Evolutionary conservation across 768 basidiomycete genomes (phyloP), one percentile per base, ranked within the genome.

Genomic region (Mycena filopes): DNA sequence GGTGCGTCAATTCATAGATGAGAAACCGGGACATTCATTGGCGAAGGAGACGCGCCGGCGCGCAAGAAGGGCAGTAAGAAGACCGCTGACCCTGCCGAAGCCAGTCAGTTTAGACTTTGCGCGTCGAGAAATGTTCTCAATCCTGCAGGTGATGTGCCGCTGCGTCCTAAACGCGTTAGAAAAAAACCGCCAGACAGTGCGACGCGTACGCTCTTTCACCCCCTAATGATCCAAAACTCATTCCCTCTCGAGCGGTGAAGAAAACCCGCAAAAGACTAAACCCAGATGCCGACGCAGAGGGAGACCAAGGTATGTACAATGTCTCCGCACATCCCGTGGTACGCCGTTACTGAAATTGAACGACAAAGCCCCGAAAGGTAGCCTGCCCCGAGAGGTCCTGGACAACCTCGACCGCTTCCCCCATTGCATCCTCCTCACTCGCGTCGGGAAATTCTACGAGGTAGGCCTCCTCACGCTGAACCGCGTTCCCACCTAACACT

Each of bases 371-470:
- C 45, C 51, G 21, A 62, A 58, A 67, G 25, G 79, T 77, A 83
- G 49, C 84, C 97, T 23, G 91, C 94, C 40, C 3, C 82, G 74
- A 46, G 90, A 89, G 68, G 90, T 98, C 33, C 81, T 86, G 66
- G 77, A 84, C 26, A 95, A 98, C 72, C 82, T 92, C 21, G 79
- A 81, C 42, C 86, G 80, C 49, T 98, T 95, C 73, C 92, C 96
- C 23, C 92, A 96, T 70, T 96, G 95, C 73, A 83, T 98, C 29
- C 82, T 98, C 26, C 84, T 99, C 20, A 98, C 96, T 10, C 87
- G 94, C 56, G 95, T 98, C 13, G 96, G 96, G 16, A 91, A 95
- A 71, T 98, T 98, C 76, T 98, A 97, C 73, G 96, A 98, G 86
- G 96, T 94, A 74, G 42, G 13, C 25, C 18, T 40, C 47, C 58